A percentile compares a stretch with the other conserved stretches of the same genome.
phyloP scores from a whole-genome alignment of 805 yeast species.

The Metschnikowia kunwiensis region DNA sequence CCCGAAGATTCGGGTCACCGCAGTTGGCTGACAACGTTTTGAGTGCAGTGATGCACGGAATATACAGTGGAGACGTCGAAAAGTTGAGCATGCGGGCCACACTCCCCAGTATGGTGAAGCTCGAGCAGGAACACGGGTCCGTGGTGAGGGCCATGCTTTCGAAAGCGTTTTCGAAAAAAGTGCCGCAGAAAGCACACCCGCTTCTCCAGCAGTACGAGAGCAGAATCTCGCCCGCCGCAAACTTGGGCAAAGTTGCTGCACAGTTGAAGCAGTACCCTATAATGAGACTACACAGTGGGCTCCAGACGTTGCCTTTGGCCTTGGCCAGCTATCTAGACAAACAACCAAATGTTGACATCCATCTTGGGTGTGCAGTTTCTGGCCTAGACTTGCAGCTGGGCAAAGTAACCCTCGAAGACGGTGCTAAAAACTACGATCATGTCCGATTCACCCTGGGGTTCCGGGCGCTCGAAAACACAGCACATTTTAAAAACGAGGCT shows the following conservation, averaged over 20 bases:
- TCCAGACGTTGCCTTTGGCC: slow-evolving; percentile 49
- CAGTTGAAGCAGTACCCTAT: slow-evolving; percentile 56
- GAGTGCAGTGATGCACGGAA: slow-evolving; percentile 84
- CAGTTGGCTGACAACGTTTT: slow-evolving; percentile 53
- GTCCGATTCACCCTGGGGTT: slow-evolving; percentile 59
- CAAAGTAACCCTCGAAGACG: slow-evolving; percentile 2
- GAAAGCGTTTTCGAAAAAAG: slow-evolving; percentile 22
- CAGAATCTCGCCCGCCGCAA: slow-evolving; percentile 37
- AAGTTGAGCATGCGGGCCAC: slow-evolving; percentile 64
- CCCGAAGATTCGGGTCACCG: slow-evolving; percentile 63
- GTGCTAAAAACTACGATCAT: slow-evolving; percentile 42
- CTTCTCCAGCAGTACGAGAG: slow-evolving; percentile 37
- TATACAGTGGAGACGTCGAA: slow-evolving; percentile 73
- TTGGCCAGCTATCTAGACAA: slow-evolving; percentile 37
- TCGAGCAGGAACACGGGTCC: slow-evolving; percentile 62
- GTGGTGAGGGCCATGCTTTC: slow-evolving; percentile 45
- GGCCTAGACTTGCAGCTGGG: slow-evolving; percentile 21
- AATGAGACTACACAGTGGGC: slow-evolving; percentile 55
- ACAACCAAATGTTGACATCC: slow-evolving; percentile 41
- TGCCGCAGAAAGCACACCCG: slow-evolving; percentile 6
- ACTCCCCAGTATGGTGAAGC: slow-evolving; percentile 50
- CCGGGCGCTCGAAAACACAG: slow-evolving; percentile 33
- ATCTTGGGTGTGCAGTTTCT: slow-evolving; percentile 26
- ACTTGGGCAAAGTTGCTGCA: slow-evolving; percentile 34
- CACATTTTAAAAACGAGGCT: slow-evolving; percentile 7